Evolutionary conservation across 1,284 basidiomycete species (phyloP), one percentile per base, ranked within the genome.

Genomic region (Mycosarcoma mackinlayi): DNA sequence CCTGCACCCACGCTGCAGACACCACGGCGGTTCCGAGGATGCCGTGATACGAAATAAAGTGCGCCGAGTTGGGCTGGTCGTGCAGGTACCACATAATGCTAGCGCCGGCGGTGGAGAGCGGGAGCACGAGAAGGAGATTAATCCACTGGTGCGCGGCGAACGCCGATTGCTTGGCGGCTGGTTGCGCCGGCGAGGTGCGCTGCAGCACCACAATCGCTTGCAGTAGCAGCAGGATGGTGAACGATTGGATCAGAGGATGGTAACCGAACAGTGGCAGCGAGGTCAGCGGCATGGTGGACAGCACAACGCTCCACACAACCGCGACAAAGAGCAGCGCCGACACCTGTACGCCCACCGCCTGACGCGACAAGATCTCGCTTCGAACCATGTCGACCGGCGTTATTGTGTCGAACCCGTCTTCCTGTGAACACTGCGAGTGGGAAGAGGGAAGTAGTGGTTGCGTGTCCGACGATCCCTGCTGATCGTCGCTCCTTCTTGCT

Each of bases 11-110:
- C 4, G 74, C 64, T 6, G 52, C 62, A 0, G 31, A 44, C 19
- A 77, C 63, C 8, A 55, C 53, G 8, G 40, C 38, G 1, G 67
- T 59, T 6, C 77, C 77, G 2, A 79, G 31, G 0, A 58, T 75
- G 1, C 77, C 77, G 40, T 79, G 77, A 53, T 72, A 79, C 11
- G 50, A 57, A 24, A 77, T 72, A 28, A 71, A 77, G 41, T 79
- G 77, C 8, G 38, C 19, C 3, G 68, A 34, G 23, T 31, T 38
- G 7, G 71, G 65, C 25, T 71, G 62, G 34, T 62, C 47, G 65
- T 79, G 77, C 6, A 79, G 56, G 41, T 77, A 74, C 61, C 62
- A 79, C 77, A 79, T 79, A 56, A 79, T 74, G 19, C 31, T 46
- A 0, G 75, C 76, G 2, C 76, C 77, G 0, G 55, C 69, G 2